Conservation (phyloP, 2,329 filamentous ascomycete species). For the Fulvia fulva region DNA sequence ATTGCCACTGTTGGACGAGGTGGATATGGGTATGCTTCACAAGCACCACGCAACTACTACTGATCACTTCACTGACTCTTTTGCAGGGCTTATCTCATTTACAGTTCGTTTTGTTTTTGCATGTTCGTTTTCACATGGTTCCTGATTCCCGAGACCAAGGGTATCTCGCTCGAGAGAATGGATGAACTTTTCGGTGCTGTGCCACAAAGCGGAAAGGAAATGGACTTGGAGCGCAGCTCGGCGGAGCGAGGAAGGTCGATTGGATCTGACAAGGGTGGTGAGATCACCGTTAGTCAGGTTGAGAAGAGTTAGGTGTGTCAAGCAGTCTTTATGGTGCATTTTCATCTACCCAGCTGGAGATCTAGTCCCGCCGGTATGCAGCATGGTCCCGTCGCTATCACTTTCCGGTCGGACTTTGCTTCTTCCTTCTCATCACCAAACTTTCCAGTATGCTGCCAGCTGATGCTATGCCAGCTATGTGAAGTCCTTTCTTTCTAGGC, state of each 20-base stretch:
- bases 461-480: too few species aligned
- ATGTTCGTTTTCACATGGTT: conserved; percentile 64
- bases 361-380: too few species aligned
- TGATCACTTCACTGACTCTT: conserved; percentile 39
- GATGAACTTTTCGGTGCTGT: conserved; percentile 40
- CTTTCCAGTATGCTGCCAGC: too few species aligned
- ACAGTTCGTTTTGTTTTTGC: conserved; percentile 61
- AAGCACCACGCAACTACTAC: conserved; percentile 37
- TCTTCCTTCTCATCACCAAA: too few species aligned
- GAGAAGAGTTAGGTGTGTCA: not conserved
- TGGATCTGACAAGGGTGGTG: not conserved
- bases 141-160: conserved; percentile 55
- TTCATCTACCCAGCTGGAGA: too few species aligned
- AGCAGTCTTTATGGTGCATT: too few species aligned
- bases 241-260: not conserved
- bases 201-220: not conserved
- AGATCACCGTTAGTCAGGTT: conserved; percentile 1
- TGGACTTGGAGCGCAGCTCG: conserved; percentile 1
- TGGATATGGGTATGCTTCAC: conserved; percentile 44
- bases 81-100: conserved; percentile 60
- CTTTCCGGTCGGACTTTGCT: too few species aligned
- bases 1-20: conserved; percentile 51
- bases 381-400: too few species aligned
- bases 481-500: too few species aligned
- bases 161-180: conserved; percentile 45